Percentiles rank a stretch among this genome's conserved stretches.
Conservation (phyloP, 306 rosid genomes). For the Arachis hypogaea region DNA sequence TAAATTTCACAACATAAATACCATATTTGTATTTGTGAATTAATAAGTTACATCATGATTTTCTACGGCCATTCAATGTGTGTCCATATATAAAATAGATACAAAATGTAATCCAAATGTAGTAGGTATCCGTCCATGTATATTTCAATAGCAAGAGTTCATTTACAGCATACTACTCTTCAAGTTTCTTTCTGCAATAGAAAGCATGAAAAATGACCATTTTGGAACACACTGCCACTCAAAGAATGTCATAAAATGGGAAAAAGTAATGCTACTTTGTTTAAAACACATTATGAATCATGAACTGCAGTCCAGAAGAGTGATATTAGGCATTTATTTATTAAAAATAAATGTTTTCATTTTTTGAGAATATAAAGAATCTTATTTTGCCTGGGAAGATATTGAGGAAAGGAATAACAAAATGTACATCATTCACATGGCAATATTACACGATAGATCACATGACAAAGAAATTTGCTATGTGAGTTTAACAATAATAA, state of each 20-base stretch:
- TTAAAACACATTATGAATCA: neutral
- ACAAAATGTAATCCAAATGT: constrained; percentile 3
- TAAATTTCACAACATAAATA: constrained; percentile 13
- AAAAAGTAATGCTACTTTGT: neutral
- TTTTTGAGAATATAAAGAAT: too few species aligned
- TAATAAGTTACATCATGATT: neutral
- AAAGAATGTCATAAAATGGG: neutral
- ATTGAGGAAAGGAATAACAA: constrained; percentile 17
- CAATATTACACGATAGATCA: constrained; percentile 33
- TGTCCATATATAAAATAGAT: neutral
- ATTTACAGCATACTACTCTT: neutral
- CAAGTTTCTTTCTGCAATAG: neutral
- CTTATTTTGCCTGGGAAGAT: constrained; percentile 9
- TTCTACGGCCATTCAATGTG: neutral
- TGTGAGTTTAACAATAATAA: constrained; percentile 6
- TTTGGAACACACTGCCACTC: constrained; percentile 23
- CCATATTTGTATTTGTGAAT: constrained; percentile 9
- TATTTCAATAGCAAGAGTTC: constrained; percentile 1
- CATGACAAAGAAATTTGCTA: constrained; percentile 20
- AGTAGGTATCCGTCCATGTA: neutral
- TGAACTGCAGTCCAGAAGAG: neutral
- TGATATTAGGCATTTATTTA: constrained; percentile 4
- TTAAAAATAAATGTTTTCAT: neutral
- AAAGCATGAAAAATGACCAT: constrained; percentile 25
- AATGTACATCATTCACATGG: constrained; percentile 22